phyloP scores from a whole-genome alignment of 257 asterid species.

The Salvia hispanica region DNA sequence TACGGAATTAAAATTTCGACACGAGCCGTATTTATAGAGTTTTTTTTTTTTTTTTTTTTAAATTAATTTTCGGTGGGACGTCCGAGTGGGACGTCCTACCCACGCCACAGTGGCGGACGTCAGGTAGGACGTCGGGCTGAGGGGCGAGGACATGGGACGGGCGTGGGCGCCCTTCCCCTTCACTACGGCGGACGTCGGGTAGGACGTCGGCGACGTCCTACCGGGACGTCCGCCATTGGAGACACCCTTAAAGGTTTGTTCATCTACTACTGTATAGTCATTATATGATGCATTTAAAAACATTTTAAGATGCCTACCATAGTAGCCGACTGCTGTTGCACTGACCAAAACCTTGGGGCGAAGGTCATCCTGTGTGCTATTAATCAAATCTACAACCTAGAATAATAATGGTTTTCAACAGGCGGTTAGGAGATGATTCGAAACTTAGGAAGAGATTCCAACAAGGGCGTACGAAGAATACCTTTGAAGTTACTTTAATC shows the following conservation, averaged over 20 bases:
- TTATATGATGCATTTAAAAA: constrained; percentile 10
- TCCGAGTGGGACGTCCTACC: too few species aligned
- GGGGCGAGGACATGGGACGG: too few species aligned
- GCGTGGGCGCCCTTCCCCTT: too few species aligned
- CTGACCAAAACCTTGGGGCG: constrained; percentile 83
- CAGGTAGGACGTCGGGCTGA: too few species aligned
- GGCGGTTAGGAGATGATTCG: not conserved
- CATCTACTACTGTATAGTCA: not conserved
- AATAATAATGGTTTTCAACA: constrained; percentile 3
- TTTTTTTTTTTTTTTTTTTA: too few species aligned
- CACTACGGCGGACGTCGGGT: too few species aligned
- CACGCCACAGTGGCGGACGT: too few species aligned
- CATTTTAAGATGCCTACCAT: constrained; percentile 52
- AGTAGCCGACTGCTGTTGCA: constrained; percentile 94
- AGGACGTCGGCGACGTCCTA: too few species aligned
- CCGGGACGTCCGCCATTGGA: too few species aligned
- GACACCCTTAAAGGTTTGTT: constrained; percentile 4
- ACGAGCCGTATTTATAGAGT: too few species aligned
- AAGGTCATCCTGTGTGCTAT: constrained; percentile 49
- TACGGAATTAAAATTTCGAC: too few species aligned
- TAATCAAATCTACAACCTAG: constrained; percentile 76
- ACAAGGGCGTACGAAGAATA: constrained; percentile 26
- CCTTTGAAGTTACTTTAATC: constrained; percentile 79
- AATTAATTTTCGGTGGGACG: too few species aligned
- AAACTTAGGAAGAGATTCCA: constrained; percentile 24